Percentiles rank a stretch among this genome's conserved stretches.
Conservation (phyloP, 345 rosid species). For the Boechera divaricarpa region DNA sequence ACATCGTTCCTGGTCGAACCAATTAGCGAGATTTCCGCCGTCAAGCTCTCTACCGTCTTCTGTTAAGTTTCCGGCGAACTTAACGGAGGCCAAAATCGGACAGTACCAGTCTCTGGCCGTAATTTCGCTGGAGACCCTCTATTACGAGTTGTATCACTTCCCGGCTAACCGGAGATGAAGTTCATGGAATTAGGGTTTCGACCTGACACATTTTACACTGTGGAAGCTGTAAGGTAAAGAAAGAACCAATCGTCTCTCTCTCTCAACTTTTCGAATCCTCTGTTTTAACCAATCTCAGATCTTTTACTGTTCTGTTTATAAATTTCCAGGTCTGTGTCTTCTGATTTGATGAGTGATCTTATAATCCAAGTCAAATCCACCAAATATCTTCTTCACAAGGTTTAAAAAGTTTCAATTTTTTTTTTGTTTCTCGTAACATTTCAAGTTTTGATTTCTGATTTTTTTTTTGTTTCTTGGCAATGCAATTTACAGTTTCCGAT, state of each 20-base stretch:
- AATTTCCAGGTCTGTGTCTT: constrained; percentile 82
- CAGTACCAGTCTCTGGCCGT: background rate
- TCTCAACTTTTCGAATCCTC: background rate
- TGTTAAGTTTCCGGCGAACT: constrained; percentile 12
- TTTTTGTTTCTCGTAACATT: background rate
- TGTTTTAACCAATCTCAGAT: background rate
- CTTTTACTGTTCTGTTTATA: constrained; percentile 3
- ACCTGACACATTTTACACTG: constrained; percentile 86
- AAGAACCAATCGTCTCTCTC: constrained; percentile 4
- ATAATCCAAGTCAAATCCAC: constrained; percentile 80
- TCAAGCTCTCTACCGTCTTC: background rate
- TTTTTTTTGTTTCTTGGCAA: background rate
- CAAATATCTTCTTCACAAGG: constrained; percentile 96
- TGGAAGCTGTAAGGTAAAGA: constrained; percentile 78
- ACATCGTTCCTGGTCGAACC: background rate
- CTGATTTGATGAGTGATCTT: constrained; percentile 90
- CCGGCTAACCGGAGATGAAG: constrained; percentile 65
- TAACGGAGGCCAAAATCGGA: background rate
- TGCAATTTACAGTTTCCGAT: constrained; percentile 76
- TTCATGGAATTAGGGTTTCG: constrained; percentile 94
- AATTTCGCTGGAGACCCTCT: constrained; percentile 11
- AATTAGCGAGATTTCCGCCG: background rate
- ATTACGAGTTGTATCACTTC: background rate
- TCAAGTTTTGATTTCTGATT: constrained; percentile 21
- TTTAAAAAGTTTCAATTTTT: constrained; percentile 25